Percentiles rank a stretch among this genome's conserved stretches.
phyloP scores from a whole-genome alignment of 139 green algal genomes.

The Auxenochlorella pyrenoidosa region DNA sequence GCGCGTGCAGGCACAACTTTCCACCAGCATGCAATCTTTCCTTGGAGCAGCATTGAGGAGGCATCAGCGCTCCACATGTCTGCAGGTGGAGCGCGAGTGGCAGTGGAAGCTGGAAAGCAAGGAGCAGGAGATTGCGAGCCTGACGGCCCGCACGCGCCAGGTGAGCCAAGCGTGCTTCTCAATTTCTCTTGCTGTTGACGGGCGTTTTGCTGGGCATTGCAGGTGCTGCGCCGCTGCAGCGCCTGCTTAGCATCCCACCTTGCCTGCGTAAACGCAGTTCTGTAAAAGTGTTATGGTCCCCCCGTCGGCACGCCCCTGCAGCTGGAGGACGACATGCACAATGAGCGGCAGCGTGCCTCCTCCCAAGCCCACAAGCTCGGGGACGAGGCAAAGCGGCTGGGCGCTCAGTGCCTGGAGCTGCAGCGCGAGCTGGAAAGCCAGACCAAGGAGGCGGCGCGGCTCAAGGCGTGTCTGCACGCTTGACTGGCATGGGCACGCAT shows the following conservation, averaged over 20 bases:
- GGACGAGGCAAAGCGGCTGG: conserved; percentile 32
- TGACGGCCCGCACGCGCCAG: conserved; percentile 15
- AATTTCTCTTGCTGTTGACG: no score
- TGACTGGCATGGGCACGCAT: background rate
- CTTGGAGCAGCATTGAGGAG: background rate
- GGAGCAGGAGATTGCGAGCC: conserved; percentile 23
- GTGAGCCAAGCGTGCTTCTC: background rate
- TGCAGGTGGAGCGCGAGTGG: conserved; percentile 36
- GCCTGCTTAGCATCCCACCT: no score
- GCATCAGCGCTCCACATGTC: no score
- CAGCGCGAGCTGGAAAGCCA: conserved; percentile 15
- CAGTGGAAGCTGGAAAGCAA: conserved; percentile 42
- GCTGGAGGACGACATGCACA: conserved; percentile 36
- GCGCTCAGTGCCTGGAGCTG: conserved; percentile 21
- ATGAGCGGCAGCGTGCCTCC: conserved; percentile 20
- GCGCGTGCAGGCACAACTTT: no score
- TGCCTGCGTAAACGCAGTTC: no score
- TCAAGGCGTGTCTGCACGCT: background rate
- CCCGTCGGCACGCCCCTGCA: no score
- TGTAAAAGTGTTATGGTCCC: no score
- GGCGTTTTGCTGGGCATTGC: no score
- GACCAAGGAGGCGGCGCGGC: conserved; percentile 5
- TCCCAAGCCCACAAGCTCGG: conserved; percentile 28
- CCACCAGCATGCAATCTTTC: no score
- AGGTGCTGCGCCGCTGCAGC: no score